These are phyloP conservation scores for Camelina laxa DNA, from an alignment of 345 rosid genomes.

Conservation along the genomic window DNA sequence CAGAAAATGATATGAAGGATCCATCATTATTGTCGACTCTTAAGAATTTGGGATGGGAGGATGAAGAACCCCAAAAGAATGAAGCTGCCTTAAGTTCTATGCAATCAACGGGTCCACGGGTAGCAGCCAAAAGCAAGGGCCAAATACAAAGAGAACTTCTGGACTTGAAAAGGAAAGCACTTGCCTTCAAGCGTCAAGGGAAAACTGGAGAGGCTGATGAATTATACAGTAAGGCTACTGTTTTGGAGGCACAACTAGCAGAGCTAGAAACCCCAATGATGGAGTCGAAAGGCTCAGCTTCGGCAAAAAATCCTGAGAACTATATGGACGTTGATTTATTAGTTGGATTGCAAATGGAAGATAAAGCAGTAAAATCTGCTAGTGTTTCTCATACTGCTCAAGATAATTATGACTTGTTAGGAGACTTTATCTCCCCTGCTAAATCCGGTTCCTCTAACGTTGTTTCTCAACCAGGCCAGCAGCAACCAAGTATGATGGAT, in stretches of 20 bases:
- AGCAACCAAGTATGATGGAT: conserved; percentile 49
- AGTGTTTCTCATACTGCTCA: conserved; percentile 31
- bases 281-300: conserved; percentile 27
- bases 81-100: conserved; percentile 38
- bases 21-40: conserved; percentile 57
- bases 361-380: not conserved
- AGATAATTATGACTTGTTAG: conserved; percentile 38
- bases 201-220: conserved; percentile 61
- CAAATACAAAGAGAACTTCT: conserved; percentile 65
- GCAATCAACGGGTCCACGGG: conserved; percentile 32
- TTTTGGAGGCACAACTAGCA: conserved; percentile 59
- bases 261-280: conserved; percentile 50
- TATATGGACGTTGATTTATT: conserved; percentile 43
- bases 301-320: conserved; percentile 21
- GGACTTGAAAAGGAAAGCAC: conserved; percentile 65
- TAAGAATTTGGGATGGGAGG: conserved; percentile 66
- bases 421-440: conserved; percentile 41
- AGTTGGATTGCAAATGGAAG: conserved; percentile 30
- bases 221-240: conserved; percentile 50
- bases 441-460: conserved; percentile 38
- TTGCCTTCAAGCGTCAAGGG: conserved; percentile 61
- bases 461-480: conserved; percentile 38
- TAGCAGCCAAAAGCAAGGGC: conserved; percentile 51
- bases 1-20: conserved; percentile 67
- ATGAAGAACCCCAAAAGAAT: conserved; percentile 50